These are phyloP conservation scores for Chlamydomonas urium DNA, from an alignment of 139 green algal genomes.

Conservation along the genomic window DNA sequence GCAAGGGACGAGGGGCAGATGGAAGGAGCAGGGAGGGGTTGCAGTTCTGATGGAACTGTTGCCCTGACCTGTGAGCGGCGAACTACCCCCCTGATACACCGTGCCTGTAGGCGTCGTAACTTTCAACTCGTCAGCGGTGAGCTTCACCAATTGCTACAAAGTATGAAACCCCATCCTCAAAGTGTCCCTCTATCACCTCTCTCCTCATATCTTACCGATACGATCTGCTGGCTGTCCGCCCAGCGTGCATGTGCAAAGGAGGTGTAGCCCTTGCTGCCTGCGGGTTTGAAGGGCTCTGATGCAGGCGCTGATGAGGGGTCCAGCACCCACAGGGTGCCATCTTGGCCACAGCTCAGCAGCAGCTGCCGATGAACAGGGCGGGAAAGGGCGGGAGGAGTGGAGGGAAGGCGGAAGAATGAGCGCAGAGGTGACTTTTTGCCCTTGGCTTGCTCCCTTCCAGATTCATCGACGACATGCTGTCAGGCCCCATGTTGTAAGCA, in stretches of 20 bases:
- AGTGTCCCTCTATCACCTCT: neutral
- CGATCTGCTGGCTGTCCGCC: slow-evolving; percentile 43
- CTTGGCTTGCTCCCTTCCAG: no score
- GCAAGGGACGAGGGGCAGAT: neutral
- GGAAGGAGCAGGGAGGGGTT: neutral
- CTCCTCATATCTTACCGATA: slow-evolving; percentile 29
- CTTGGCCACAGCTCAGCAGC: neutral
- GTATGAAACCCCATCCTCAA: neutral
- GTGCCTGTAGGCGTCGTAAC: no score
- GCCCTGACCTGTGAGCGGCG: neutral
- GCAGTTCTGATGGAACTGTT: neutral
- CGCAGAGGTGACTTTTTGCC: no score
- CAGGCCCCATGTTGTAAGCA: no score
- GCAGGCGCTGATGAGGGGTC: neutral
- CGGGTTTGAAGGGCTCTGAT: slow-evolving; percentile 13
- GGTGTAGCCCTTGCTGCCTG: slow-evolving; percentile 16
- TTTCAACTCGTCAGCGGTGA: neutral
- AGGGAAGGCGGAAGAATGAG: no score
- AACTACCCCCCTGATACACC: no score
- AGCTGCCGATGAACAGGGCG: no score
- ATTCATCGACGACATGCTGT: no score
- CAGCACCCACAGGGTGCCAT: slow-evolving; percentile 7
- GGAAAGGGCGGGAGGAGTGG: no score
- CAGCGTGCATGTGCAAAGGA: slow-evolving; percentile 36
- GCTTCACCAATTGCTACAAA: neutral